Evolutionary conservation across 1,139 yeast genomes (phyloP).

Genomic region (Wickerhamiella pararugosa): DNA sequence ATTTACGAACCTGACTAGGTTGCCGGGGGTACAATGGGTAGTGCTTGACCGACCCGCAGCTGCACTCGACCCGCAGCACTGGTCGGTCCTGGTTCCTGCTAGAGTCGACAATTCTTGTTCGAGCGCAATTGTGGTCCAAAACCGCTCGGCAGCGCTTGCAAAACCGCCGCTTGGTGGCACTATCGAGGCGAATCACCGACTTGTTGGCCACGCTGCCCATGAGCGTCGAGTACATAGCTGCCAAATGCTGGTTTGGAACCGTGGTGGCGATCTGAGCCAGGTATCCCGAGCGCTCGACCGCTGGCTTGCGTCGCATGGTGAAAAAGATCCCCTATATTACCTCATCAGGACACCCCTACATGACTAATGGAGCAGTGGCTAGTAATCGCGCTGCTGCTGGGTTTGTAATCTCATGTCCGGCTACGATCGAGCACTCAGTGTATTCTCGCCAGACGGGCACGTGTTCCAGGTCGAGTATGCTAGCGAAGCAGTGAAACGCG

Average conservation of each 20-base stretch:
- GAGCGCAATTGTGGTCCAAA: constrained; percentile 34
- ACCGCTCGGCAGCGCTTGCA: constrained; percentile 45
- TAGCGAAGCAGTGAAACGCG: constrained; percentile 93
- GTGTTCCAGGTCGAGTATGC: constrained; percentile 99
- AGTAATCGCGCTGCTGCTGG: no score
- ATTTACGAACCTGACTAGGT: neutral
- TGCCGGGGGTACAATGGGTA: constrained; percentile 21
- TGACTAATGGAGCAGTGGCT: no score
- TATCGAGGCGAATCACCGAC: constrained; percentile 46
- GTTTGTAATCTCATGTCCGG: constrained; percentile 56
- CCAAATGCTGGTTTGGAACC: constrained; percentile 21
- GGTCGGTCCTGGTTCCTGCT: constrained; percentile 18
- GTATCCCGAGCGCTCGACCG: constrained; percentile 14
- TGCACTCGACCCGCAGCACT: constrained; percentile 25
- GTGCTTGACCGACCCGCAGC: constrained; percentile 27
- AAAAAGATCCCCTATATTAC: no score
- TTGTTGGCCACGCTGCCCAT: constrained; percentile 40
- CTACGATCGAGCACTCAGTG: constrained; percentile 97
- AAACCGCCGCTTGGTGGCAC: constrained; percentile 41
- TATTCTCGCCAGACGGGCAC: constrained; percentile 99
- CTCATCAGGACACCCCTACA: no score
- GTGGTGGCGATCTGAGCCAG: constrained; percentile 17
- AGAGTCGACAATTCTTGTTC: constrained; percentile 23
- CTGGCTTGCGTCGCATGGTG: constrained; percentile 13
- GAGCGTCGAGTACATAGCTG: constrained; percentile 32